Evolutionary conservation across 2,329 filamentous ascomycete genomes (phyloP).

Genomic region (Acrocalymma vagum): DNA sequence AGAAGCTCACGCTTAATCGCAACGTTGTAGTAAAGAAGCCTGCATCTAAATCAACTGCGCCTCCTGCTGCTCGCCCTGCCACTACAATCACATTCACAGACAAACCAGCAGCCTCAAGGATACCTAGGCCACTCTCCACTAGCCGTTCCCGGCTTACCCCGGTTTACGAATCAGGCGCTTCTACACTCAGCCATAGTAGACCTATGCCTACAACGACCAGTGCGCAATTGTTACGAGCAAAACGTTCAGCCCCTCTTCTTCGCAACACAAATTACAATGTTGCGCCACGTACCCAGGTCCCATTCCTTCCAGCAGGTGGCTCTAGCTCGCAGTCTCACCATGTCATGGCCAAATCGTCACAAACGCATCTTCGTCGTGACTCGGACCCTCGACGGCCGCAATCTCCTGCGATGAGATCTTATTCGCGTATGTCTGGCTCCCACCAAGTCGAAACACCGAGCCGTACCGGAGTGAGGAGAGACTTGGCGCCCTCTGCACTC

Average conservation of each 20-base stretch:
- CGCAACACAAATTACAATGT: constrained; percentile 54
- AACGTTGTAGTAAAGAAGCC: constrained; percentile 88
- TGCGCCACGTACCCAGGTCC: constrained; percentile 72
- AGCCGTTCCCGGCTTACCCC: constrained; percentile 76
- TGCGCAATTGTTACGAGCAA: constrained; percentile 64
- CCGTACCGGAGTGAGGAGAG: constrained; percentile 52
- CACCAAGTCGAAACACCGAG: constrained; percentile 60
- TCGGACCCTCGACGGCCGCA: constrained; percentile 70
- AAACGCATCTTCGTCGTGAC: constrained; percentile 80
- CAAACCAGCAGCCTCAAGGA: constrained; percentile 72
- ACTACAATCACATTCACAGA: constrained; percentile 93
- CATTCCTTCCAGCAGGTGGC: constrained; percentile 81
- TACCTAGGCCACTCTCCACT: constrained; percentile 76
- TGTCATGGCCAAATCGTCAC: constrained; percentile 73
- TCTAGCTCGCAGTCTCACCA: constrained; percentile 81
- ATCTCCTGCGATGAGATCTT: constrained; percentile 56
- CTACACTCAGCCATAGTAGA: constrained; percentile 67
- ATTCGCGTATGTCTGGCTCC: constrained; percentile 57
- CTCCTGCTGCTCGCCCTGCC: constrained; percentile 74
- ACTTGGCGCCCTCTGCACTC: constrained; percentile 58
- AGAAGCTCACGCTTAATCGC: constrained; percentile 84
- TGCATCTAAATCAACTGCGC: constrained; percentile 62
- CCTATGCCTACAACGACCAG: constrained; percentile 62
- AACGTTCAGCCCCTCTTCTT: constrained; percentile 68
- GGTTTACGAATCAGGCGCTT: constrained; percentile 87